phyloP scores from a whole-genome alignment of 2,329 filamentous ascomycete genomes.

The Dothistroma septosporum region DNA sequence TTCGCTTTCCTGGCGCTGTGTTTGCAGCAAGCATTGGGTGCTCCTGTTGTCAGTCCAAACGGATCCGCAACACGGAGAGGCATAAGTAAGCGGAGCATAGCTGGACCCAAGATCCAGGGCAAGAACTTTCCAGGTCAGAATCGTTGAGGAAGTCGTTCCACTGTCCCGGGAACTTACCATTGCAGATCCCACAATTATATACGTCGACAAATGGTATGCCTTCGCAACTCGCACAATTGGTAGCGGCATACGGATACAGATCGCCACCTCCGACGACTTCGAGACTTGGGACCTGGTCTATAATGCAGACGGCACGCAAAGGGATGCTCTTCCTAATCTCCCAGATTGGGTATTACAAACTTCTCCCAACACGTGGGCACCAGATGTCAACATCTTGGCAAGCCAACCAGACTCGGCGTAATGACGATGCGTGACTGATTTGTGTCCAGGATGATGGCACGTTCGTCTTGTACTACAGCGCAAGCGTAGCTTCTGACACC shows the following conservation, averaged over 20 bases:
- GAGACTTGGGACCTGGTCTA: slow-evolving; percentile 35
- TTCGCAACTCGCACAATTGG: slow-evolving; percentile 38
- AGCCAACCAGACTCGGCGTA: slow-evolving; percentile 3
- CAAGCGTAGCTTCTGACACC: slow-evolving; percentile 23
- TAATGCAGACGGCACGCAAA: slow-evolving; percentile 34
- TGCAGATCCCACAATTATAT: slow-evolving; percentile 37
- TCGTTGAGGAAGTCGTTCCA: neutral
- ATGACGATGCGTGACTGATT: slow-evolving; percentile 27
- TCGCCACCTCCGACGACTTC: slow-evolving; percentile 39
- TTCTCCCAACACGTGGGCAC: slow-evolving; percentile 56
- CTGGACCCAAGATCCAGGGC: slow-evolving; percentile 27
- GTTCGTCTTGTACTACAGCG: slow-evolving; percentile 36
- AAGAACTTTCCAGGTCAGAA: slow-evolving; percentile 46
- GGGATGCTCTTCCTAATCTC: slow-evolving; percentile 53
- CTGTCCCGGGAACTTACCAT: neutral
- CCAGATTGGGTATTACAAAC: slow-evolving; percentile 51
- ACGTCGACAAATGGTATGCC: slow-evolving; percentile 37
- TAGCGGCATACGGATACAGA: slow-evolving; percentile 36
- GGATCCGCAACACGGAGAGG: neutral
- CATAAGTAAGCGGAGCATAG: slow-evolving; percentile 14
- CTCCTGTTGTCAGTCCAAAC: neutral
- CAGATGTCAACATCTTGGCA: slow-evolving; percentile 52
- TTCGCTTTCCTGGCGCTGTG: neutral
- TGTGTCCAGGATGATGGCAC: slow-evolving; percentile 29
- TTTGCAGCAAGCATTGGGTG: neutral